Evolutionary conservation across 139 green algal genomes (phyloP).

Genomic region (Zygnema cylindricum): DNA sequence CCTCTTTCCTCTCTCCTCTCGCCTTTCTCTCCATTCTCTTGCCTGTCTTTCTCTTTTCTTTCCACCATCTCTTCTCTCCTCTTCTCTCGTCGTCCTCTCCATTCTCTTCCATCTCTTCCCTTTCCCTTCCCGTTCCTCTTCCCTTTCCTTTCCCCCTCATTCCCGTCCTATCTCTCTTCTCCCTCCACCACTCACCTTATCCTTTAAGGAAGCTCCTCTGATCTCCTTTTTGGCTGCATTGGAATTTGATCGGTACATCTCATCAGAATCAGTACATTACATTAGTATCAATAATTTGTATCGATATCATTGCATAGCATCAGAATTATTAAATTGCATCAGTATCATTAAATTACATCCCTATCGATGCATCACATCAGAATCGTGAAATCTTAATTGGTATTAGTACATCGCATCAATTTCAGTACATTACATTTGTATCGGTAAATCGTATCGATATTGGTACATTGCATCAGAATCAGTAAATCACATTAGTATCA

Average conservation of each 20-base stretch:
- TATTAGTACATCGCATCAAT: too few relatives aligned
- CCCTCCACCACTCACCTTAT: too few relatives aligned
- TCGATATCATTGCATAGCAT: neutral
- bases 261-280: neutral
- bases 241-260: neutral
- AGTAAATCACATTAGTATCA: too few relatives aligned
- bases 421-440: too few relatives aligned
- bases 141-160: neutral
- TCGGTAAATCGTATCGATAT: too few relatives aligned
- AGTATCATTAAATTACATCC: too few relatives aligned
- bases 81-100: neutral
- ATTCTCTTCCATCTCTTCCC: neutral
- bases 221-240: neutral
- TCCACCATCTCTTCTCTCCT: neutral
- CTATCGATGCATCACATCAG: too few relatives aligned
- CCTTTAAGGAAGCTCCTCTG: too few relatives aligned
- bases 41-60: neutral
- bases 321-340: neutral
- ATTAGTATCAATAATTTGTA: neutral
- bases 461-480: too few relatives aligned
- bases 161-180: neutral
- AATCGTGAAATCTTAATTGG: too few relatives aligned
- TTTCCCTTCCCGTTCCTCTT: neutral
- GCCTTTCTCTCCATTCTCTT: neutral
- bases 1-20: conserved; percentile 2